These are phyloP conservation scores for Ruellia speciosa DNA, from an alignment of 305 asterid species.

Conservation along the genomic window DNA sequence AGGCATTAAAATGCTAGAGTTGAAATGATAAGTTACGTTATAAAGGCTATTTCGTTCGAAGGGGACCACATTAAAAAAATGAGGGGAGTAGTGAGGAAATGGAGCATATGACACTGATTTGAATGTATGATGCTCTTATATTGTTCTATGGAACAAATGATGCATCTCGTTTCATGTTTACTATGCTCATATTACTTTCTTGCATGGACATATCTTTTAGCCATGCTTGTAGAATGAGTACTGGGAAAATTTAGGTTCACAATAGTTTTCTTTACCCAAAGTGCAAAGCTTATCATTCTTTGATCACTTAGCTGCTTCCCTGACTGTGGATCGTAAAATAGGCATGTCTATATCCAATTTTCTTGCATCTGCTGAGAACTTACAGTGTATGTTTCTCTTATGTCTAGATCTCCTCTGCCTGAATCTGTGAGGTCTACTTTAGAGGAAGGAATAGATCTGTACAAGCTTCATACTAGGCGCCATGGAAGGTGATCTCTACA, in stretches of 20 bases:
- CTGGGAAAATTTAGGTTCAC: too few species aligned
- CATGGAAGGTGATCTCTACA: slow-evolving; percentile 59
- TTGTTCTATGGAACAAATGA: background rate
- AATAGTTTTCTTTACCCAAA: background rate
- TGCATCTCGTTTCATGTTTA: too few species aligned
- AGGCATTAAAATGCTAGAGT: background rate
- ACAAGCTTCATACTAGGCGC: slow-evolving; percentile 56
- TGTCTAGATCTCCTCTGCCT: slow-evolving; percentile 73
- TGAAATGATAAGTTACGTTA: too few species aligned
- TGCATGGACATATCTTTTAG: too few species aligned
- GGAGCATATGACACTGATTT: too few species aligned
- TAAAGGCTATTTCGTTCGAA: too few species aligned
- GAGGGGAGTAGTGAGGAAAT: too few species aligned
- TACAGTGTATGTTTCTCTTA: slow-evolving; percentile 23
- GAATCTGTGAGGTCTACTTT: slow-evolving; percentile 53
- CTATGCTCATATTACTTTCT: too few species aligned
- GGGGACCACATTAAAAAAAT: too few species aligned
- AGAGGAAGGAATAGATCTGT: slow-evolving; percentile 79
- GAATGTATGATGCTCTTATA: slow-evolving; percentile 4
- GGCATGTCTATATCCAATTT: slow-evolving; percentile 8
- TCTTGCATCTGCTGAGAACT: slow-evolving; percentile 20
- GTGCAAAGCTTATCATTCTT: background rate
- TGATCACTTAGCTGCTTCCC: slow-evolving; percentile 1
- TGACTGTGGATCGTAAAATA: background rate
- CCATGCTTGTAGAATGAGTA: too few species aligned